Conservation (phyloP, 345 rosid species). For the Dipteronia dyeriana region DNA sequence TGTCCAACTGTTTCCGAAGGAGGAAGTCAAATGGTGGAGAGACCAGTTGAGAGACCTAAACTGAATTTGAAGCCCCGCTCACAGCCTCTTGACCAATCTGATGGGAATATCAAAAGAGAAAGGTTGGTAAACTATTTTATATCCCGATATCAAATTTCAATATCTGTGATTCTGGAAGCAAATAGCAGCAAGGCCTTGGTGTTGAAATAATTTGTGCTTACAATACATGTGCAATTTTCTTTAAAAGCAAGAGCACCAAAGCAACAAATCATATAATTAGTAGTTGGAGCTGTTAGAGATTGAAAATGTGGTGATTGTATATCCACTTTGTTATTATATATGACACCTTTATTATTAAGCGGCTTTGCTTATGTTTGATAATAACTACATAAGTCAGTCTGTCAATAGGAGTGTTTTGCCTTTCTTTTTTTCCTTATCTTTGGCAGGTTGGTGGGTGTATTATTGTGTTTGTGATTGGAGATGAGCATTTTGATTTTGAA, state of each 20-base stretch:
- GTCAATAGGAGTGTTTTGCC: background rate
- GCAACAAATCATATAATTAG: background rate
- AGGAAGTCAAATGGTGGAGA: constrained; percentile 12
- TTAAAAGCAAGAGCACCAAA: background rate
- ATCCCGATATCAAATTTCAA: background rate
- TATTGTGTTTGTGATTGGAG: background rate
- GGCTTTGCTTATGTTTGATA: background rate
- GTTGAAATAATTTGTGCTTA: background rate
- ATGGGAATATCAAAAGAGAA: constrained; percentile 19
- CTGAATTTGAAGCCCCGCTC: constrained; percentile 32
- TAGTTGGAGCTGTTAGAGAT: background rate
- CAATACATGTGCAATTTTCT: background rate
- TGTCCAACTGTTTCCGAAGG: constrained; percentile 6
- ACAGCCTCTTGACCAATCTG: constrained; percentile 25
- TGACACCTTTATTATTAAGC: background rate
- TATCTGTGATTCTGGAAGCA: background rate
- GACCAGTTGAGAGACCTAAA: constrained; percentile 30
- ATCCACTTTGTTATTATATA: background rate
- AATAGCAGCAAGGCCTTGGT: background rate
- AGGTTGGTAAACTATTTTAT: constrained; percentile 14
- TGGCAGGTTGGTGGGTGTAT: background rate
- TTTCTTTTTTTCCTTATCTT: background rate
- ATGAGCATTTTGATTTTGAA: background rate
- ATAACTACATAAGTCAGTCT: background rate
- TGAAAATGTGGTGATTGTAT: background rate